Conservation (phyloP, 495 filamentous ascomycete species). For the Filosporella fistucella region DNA sequence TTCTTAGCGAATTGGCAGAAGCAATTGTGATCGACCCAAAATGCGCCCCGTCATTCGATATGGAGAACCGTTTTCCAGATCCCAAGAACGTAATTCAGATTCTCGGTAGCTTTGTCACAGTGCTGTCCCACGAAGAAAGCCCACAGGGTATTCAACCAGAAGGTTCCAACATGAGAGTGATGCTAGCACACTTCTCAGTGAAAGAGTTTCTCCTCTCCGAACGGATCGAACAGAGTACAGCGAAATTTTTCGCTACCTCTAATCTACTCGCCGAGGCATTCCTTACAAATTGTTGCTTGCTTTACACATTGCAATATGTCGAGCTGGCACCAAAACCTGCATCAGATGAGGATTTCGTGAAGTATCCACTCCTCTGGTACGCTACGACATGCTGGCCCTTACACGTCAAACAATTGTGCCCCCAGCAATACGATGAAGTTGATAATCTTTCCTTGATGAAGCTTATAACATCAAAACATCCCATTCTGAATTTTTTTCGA, state of each 20-base stretch:
- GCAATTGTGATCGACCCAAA: not conserved
- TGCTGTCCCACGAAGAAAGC: too few species aligned
- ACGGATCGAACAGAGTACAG: not conserved
- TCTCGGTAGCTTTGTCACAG: conserved; percentile 2
- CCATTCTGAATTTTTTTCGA: too few species aligned
- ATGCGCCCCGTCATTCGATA: not conserved
- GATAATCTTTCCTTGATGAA: not conserved
- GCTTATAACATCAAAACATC: not conserved
- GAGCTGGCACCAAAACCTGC: not conserved
- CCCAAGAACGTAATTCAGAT: not conserved
- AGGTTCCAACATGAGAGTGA: not conserved
- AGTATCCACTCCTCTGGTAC: not conserved
- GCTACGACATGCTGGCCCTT: not conserved
- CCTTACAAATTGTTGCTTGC: conserved; percentile 3
- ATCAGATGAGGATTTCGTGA: not conserved
- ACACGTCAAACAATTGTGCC: not conserved
- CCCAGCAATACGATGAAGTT: not conserved
- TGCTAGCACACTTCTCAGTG: not conserved
- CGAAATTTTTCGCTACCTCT: not conserved
- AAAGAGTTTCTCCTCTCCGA: not conserved
- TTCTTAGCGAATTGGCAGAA: conserved; percentile 5
- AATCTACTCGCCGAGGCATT: not conserved
- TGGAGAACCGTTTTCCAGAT: conserved; percentile 1
- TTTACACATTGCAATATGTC: conserved; percentile 2
- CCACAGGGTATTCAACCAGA: not conserved